Evolutionary conservation across 2,329 filamentous ascomycete species (phyloP), one percentile per base, ranked within the genome.

Genomic region (Ophiostoma sp.): DNA sequence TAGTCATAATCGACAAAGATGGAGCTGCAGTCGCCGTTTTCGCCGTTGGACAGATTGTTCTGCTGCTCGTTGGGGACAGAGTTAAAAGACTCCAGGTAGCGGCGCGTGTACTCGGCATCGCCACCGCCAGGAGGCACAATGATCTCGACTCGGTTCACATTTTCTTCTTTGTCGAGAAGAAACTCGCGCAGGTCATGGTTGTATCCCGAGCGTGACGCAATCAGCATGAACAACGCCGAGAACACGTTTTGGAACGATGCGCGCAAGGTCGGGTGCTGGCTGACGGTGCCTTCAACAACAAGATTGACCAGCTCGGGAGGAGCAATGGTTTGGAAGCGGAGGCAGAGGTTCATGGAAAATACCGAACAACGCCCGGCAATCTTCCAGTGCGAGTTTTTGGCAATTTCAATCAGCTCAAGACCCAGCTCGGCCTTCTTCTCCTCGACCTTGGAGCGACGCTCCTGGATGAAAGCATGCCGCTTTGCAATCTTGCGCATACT

Each of bases 341-440:
- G 87, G 71, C 93, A 94, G 73, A 97, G 85, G 72, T 95, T 96
- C 70, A 94, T 88, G 4, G 96, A 92, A 77, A 99, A 95, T 48
- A 96, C 91, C 11, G 92, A 91, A 70, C 94, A 96, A 36, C 94
- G 86, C 68, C 89, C 93, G 6, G 94, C 94, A 75, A 97, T 94
- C 82, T 97, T 98, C 95, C 95, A 99, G 77, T 99, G 96, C 0
- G 93, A 92, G 3, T 87, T 87, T 75, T 88, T 89, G 1, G 93
- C 91, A 72, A 90, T 82, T 71, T 90, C 87, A 4, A 94, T 90
- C 41, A 99, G 83, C 77, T 98, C 93, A 69, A 92, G 82, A 0
- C 94, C 92, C 35, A 99, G 81, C 3, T 87, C 86, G 0, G 89
- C 83, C 81, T 99, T 99, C 81, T 91, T 93, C 69, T 85, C 83